These are phyloP conservation scores for Coriolopsis trogii DNA, from an alignment of 1,284 basidiomycete species.

Conservation along the genomic window DNA sequence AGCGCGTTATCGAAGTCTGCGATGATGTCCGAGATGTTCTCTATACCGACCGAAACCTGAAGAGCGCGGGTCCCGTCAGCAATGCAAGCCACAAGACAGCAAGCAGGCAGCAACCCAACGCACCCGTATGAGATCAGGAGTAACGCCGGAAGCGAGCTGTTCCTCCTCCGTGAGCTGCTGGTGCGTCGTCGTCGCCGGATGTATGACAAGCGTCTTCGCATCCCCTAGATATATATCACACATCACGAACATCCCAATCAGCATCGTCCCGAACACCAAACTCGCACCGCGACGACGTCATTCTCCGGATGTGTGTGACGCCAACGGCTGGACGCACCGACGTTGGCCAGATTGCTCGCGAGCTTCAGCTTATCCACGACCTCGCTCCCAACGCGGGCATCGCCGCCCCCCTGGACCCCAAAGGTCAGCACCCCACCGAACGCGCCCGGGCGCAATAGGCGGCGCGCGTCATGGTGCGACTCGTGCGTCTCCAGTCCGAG, in stretches of 20 bases:
- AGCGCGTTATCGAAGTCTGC: slow-evolving; percentile 80
- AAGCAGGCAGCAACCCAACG: slow-evolving; percentile 29
- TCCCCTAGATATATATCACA: slow-evolving; percentile 41
- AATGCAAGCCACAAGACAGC: background rate
- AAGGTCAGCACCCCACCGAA: slow-evolving; percentile 85
- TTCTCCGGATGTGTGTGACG: background rate
- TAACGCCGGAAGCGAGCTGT: slow-evolving; percentile 73
- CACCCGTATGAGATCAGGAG: slow-evolving; percentile 80
- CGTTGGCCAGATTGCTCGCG: slow-evolving; percentile 78
- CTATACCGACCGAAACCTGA: slow-evolving; percentile 77
- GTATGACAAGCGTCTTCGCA: slow-evolving; percentile 85
- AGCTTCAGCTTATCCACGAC: slow-evolving; percentile 79
- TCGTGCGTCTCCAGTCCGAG: slow-evolving; percentile 71
- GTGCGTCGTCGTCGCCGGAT: slow-evolving; percentile 86
- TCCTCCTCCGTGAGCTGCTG: slow-evolving; percentile 76
- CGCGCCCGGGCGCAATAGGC: slow-evolving; percentile 53
- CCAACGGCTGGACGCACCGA: slow-evolving; percentile 49
- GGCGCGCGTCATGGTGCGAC: slow-evolving; percentile 64
- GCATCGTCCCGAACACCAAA: too few relatives aligned
- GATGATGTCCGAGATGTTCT: slow-evolving; percentile 84
- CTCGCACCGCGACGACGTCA: background rate
- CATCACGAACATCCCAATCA: background rate
- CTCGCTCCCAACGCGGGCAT: slow-evolving; percentile 57
- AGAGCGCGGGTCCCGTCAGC: background rate
- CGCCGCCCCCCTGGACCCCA: slow-evolving; percentile 78